phyloP scores from a whole-genome alignment of 164 flowering plant genomes.

The Taxillus chinensis region DNA sequence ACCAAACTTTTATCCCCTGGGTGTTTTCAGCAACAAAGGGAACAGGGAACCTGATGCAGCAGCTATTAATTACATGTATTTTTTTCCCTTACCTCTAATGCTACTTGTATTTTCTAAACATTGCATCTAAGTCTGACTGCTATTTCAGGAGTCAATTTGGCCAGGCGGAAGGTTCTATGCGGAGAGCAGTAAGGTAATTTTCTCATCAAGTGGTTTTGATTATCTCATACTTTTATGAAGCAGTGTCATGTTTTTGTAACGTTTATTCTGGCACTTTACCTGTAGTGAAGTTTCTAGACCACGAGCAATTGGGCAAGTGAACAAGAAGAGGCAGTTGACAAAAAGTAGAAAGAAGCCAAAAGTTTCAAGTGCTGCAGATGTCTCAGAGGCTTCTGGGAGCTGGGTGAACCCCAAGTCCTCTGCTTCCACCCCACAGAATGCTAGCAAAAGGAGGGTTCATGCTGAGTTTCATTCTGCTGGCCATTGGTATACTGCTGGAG shows the following conservation, averaged over 20 bases:
- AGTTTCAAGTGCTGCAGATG: slow-evolving; percentile 20
- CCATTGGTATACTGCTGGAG: slow-evolving; percentile 58
- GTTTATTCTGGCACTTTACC: slow-evolving; percentile 37
- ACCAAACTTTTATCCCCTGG: slow-evolving; percentile 58
- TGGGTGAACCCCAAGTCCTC: slow-evolving; percentile 57
- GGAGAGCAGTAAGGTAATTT: background rate
- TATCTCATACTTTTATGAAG: too few relatives aligned
- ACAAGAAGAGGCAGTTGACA: slow-evolving; percentile 16
- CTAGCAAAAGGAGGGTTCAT: slow-evolving; percentile 57
- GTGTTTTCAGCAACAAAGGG: slow-evolving; percentile 17
- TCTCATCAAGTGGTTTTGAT: background rate
- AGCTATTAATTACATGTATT: slow-evolving; percentile 66
- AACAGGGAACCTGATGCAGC: slow-evolving; percentile 22
- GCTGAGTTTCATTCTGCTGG: slow-evolving; percentile 48
- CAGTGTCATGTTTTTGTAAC: too few relatives aligned
- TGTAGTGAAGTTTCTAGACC: slow-evolving; percentile 25
- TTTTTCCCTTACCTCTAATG: background rate
- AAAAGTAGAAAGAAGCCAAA: slow-evolving; percentile 25
- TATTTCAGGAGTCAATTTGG: background rate
- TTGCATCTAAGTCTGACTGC: background rate
- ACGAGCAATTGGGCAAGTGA: slow-evolving; percentile 15
- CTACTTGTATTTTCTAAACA: background rate
- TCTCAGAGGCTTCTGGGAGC: slow-evolving; percentile 24
- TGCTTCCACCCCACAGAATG: slow-evolving; percentile 38
- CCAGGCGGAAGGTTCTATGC: background rate